These are phyloP conservation scores for Ballota nigra DNA, from an alignment of 257 asterid species.

Conservation along the genomic window DNA sequence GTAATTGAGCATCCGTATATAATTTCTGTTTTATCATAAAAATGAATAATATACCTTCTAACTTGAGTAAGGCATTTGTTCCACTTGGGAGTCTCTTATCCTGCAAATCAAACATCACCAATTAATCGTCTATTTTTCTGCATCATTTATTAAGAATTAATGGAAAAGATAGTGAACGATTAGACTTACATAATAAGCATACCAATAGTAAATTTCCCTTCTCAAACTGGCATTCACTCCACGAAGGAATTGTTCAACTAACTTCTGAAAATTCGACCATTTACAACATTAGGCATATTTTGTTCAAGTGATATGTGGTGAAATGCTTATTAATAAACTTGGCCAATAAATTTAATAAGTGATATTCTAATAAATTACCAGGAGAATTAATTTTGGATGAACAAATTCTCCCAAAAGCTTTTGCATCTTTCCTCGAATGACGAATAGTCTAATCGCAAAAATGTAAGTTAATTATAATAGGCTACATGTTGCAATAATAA, in stretches of 20 bases:
- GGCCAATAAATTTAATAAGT: too few species aligned
- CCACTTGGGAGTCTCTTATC: conserved; percentile 79
- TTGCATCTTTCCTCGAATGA: conserved; percentile 64
- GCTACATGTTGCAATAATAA: too few species aligned
- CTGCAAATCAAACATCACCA: conserved; percentile 41
- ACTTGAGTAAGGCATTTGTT: conserved; percentile 40
- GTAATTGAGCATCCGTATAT: too few species aligned
- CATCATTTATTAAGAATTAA: background rate
- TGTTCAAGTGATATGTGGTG: background rate
- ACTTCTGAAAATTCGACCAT: conserved; percentile 47
- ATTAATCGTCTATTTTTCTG: background rate
- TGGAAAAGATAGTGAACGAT: conserved; percentile 3
- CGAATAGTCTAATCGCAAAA: conserved; percentile 59
- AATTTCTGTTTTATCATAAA: background rate
- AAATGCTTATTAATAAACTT: background rate
- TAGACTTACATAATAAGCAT: conserved; percentile 78
- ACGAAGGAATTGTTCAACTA: conserved; percentile 61
- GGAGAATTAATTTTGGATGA: conserved; percentile 74
- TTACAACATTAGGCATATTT: background rate
- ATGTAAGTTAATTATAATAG: background rate
- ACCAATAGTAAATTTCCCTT: conserved; percentile 81
- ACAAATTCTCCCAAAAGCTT: conserved; percentile 62
- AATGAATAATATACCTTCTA: conserved; percentile 29
- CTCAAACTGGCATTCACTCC: conserved; percentile 45
- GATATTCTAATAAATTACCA: too few species aligned